A percentile compares a stretch with the other conserved stretches of the same genome.
These are phyloP conservation scores for Amanita polypyramis DNA, from an alignment of 768 basidiomycete genomes.

Conservation along the genomic window DNA sequence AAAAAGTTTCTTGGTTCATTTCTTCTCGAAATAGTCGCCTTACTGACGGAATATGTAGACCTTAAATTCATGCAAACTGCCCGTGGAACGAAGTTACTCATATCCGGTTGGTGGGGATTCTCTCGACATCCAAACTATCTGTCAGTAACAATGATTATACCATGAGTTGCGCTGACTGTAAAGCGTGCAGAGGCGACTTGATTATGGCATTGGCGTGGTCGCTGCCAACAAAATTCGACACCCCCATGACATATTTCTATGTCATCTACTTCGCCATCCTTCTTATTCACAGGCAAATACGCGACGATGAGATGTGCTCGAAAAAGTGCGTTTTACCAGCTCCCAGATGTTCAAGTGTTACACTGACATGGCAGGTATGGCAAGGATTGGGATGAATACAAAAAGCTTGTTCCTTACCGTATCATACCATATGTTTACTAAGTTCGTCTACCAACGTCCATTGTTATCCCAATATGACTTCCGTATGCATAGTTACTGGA, in stretches of 20 bases:
- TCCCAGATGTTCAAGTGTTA: not conserved
- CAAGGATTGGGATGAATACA: constrained; percentile 89
- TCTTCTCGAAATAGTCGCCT: not conserved
- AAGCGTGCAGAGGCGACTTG: constrained; percentile 56
- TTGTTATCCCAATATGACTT: no score
- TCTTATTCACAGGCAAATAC: constrained; percentile 78
- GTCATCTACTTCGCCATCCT: constrained; percentile 81
- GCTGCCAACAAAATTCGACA: constrained; percentile 82
- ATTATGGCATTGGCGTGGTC: constrained; percentile 92
- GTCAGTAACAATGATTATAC: constrained; percentile 27
- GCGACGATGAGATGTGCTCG: constrained; percentile 88
- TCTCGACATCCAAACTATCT: constrained; percentile 92
- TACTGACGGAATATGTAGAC: constrained; percentile 33
- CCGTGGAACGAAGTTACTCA: constrained; percentile 83
- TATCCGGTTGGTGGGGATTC: constrained; percentile 95
- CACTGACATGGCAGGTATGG: constrained; percentile 56
- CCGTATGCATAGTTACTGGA: no score
- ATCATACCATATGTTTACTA: constrained; percentile 82
- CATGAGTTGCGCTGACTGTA: not conserved
- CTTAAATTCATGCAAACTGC: constrained; percentile 71
- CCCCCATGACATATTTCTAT: constrained; percentile 96
- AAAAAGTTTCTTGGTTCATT: constrained; percentile 48
- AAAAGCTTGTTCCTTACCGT: constrained; percentile 71
- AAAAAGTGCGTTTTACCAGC: constrained; percentile 52
- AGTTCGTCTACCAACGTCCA: not conserved